phyloP scores from a whole-genome alignment of 441 rosid species.

The Omphalea diandra region DNA sequence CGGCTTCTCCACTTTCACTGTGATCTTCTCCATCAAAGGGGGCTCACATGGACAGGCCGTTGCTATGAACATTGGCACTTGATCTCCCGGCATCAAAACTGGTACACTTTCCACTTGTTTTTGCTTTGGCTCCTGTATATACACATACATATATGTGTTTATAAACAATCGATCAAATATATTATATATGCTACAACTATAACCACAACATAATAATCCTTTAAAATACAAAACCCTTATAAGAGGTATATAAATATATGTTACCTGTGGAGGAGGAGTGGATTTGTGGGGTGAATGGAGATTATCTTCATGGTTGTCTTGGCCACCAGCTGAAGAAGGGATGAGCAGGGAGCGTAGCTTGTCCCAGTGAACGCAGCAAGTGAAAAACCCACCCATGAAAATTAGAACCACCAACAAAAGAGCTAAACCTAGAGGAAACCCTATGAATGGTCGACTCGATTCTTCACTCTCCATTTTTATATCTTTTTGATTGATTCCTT shows the following conservation, averaged over 20 bases:
- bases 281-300: slow-evolving; percentile 14
- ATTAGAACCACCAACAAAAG: slow-evolving; percentile 34
- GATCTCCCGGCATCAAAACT: slow-evolving; percentile 55
- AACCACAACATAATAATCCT: too few relatives aligned
- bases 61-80: slow-evolving; percentile 47
- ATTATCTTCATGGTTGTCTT: slow-evolving; percentile 5
- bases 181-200: too few relatives aligned
- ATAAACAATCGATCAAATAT: too few relatives aligned
- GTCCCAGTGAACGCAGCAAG: slow-evolving; percentile 43
- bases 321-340: slow-evolving; percentile 11
- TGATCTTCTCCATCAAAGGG: slow-evolving; percentile 8
- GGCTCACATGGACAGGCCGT: slow-evolving; percentile 40
- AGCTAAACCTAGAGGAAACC: slow-evolving; percentile 45
- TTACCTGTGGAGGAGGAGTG: slow-evolving; percentile 26
- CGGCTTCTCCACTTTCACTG: slow-evolving; percentile 19
- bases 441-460: slow-evolving; percentile 32
- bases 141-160: too few relatives aligned
- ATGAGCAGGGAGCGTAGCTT: slow-evolving; percentile 29
- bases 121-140: slow-evolving; percentile 27
- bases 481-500: neutral
- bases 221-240: too few relatives aligned
- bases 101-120: slow-evolving; percentile 28
- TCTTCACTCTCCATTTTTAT: slow-evolving; percentile 28
- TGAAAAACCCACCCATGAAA: slow-evolving; percentile 32
- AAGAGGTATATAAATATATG: neutral